Base-by-base conservation (phyloP, 495 filamentous ascomycete species). In the Xylaria bambusicola region DNA sequence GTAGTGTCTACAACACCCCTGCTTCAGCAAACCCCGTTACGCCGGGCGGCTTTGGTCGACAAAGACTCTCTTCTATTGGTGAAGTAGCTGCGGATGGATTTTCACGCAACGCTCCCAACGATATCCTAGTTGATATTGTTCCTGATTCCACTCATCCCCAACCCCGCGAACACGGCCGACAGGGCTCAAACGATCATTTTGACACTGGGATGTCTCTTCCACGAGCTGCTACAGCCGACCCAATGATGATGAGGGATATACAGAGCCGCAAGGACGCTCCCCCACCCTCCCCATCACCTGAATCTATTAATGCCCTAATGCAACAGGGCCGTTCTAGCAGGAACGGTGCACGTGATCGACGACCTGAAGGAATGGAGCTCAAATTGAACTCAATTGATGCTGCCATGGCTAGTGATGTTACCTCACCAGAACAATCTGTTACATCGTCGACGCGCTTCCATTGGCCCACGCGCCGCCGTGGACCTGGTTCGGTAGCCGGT, bases 1-100 rank as follows among this genome's bases (percentile, higher is more conserved):
- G 77, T 23, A 84, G 79, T 62, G 69, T 71, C 20, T 76, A 84
- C 45, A 83, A 82, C 61, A 87, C 89, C 12, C 88, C 90, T 0
- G 84, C 86, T 55, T 88, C 88, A 29, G 89, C 89, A 4, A 81
- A 89, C 31, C 88, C 91, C 2, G 82, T 77, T 2, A 92, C 88
- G 0, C 87, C 91, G n/a, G 82, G 84, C 52, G 85, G 81, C 9
- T 93, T 87, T 59, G 76, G 76, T 42, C 77, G 87, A 56, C 81
- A 84, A 60, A 84, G 91, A 36, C 79, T 96, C 18, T 88, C 93
- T 12, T 94, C 93, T 0, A 93, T 93, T 61, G 89, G 90, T 7
- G 93, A 97, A 69, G 87, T 88, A 41, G 75, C 80, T 21, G 53
- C 23, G 9, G 65, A 79, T 52, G 70, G 72, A 21, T 51, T 65